Percentiles rank a stretch among this genome's conserved stretches.
phyloP scores from a whole-genome alignment of 805 yeast genomes.

The Dipodascopsis uninucleata region DNA sequence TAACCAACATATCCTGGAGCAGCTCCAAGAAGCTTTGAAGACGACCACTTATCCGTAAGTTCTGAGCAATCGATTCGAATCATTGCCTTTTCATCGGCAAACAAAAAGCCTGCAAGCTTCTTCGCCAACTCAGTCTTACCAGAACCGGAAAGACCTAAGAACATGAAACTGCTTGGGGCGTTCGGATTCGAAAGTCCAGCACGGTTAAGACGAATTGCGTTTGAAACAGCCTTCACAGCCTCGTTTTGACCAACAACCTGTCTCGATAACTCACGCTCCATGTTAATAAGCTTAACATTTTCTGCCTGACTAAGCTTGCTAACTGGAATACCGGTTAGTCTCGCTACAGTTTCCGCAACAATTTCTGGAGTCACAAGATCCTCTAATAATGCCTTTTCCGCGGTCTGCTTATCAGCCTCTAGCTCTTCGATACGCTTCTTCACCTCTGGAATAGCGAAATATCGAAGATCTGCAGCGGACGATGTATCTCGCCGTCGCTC shows the following conservation, averaged over 20 bases:
- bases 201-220: slow-evolving; percentile 87
- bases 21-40: slow-evolving; percentile 91
- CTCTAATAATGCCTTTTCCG: slow-evolving; percentile 64
- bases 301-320: slow-evolving; percentile 92
- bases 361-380: slow-evolving; percentile 90
- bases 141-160: slow-evolving; percentile 92
- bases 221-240: slow-evolving; percentile 94
- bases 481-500: slow-evolving; percentile 95
- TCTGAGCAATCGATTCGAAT: slow-evolving; percentile 98
- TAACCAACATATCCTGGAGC: slow-evolving; percentile 97
- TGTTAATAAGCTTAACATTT: slow-evolving; percentile 84
- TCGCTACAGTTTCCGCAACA: slow-evolving; percentile 94
- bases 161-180: slow-evolving; percentile 85
- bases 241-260: slow-evolving; percentile 93
- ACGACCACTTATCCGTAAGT: slow-evolving; percentile 90
- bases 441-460: slow-evolving; percentile 95
- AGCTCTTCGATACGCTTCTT: slow-evolving; percentile 67
- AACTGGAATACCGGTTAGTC: slow-evolving; percentile 96
- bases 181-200: slow-evolving; percentile 95
- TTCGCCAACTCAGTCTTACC: slow-evolving; percentile 98
- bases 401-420: slow-evolving; percentile 71
- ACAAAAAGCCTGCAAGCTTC: slow-evolving; percentile 91
- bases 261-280: slow-evolving; percentile 80
- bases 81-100: slow-evolving; percentile 95
- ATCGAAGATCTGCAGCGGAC: slow-evolving; percentile 91